Percentiles rank a stretch among this genome's conserved stretches.
Conservation (phyloP, 257 asterid genomes). For the Agastache rugosa region DNA sequence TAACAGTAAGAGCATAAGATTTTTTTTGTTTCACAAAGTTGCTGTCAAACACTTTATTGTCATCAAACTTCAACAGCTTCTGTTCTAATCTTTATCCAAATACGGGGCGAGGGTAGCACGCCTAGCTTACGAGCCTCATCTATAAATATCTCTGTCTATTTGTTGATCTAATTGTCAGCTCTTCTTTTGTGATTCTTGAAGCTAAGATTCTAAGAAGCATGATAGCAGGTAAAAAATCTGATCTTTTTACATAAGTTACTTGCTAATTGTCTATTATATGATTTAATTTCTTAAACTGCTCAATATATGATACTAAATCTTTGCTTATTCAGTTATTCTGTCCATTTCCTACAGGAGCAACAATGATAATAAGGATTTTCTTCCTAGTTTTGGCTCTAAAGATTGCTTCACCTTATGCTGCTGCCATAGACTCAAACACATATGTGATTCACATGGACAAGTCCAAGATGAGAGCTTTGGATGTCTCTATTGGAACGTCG, state of each 20-base stretch:
- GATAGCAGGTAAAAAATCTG: conserved; percentile 20
- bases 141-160: conserved; percentile 34
- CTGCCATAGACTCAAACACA: conserved; percentile 44
- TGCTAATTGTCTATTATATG: neutral
- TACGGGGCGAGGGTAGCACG: conserved; percentile 31
- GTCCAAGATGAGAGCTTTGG: conserved; percentile 51
- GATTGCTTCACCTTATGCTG: conserved; percentile 31
- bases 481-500: conserved; percentile 48
- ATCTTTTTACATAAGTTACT: neutral
- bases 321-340: neutral
- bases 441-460: conserved; percentile 72
- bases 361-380: conserved; percentile 41
- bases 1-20: neutral
- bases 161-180: neutral
- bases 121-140: conserved; percentile 23
- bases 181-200: neutral
- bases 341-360: conserved; percentile 22
- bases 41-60: neutral
- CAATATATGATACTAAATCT: neutral
- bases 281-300: neutral
- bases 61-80: conserved; percentile 19
- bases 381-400: conserved; percentile 40
- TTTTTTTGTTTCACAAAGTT: neutral
- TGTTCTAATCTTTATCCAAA: conserved; percentile 24
- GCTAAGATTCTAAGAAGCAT: neutral